Conservation (phyloP, 306 rosid species). For the Pterocarpus macrocarpus region DNA sequence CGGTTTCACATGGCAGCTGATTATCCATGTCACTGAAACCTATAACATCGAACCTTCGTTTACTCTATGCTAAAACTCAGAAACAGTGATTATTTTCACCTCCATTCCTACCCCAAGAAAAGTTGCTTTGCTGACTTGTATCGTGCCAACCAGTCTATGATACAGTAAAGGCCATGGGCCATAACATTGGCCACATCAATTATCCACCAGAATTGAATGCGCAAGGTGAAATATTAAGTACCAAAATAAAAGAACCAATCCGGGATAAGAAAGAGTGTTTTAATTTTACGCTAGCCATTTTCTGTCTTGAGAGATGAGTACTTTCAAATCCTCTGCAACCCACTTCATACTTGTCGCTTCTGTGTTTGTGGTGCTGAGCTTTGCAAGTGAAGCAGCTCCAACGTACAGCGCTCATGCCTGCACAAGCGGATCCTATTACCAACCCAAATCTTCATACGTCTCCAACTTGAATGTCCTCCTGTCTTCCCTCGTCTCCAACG, state of each 20-base stretch:
- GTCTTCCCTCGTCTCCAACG: conserved; percentile 58
- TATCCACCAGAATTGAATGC: not conserved
- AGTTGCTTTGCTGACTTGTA: no score
- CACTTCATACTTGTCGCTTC: conserved; percentile 11
- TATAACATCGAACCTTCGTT: no score
- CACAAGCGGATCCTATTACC: conserved; percentile 25
- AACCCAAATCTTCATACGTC: conserved; percentile 53
- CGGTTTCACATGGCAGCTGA: not conserved
- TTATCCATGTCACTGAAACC: not conserved
- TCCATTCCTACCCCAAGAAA: no score
- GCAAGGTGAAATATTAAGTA: not conserved
- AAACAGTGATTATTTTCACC: no score
- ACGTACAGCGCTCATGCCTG: not conserved
- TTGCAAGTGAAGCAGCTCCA: conserved; percentile 38
- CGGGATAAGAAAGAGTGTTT: not conserved
- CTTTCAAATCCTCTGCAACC: conserved; percentile 7
- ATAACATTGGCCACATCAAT: not conserved
- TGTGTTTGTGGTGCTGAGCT: conserved; percentile 3
- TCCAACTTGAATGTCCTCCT: conserved; percentile 54
- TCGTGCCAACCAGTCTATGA: not conserved
- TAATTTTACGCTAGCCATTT: not conserved
- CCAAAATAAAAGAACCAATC: not conserved
- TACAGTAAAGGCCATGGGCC: not conserved
- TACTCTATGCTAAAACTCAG: no score
- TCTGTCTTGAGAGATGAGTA: conserved; percentile 17